Percentiles rank a stretch among this genome's conserved stretches.
phyloP scores from a whole-genome alignment of 139 green algal species.

The Picochlorum sp. region DNA sequence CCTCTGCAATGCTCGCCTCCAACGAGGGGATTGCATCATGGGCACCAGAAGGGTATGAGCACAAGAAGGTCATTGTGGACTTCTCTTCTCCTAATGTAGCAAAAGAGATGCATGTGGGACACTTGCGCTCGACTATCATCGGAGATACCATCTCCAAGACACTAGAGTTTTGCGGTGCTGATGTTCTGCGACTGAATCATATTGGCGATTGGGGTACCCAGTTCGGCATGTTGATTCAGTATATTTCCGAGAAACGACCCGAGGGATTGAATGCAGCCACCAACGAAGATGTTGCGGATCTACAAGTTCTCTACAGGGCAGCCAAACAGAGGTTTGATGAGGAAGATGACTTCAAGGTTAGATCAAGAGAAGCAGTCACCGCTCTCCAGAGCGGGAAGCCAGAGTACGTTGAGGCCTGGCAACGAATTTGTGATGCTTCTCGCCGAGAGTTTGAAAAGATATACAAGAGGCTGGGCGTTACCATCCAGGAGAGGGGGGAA shows the following conservation, averaged over 20 bases:
- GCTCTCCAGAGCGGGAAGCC: constrained; percentile 69
- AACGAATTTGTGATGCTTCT: constrained; percentile 82
- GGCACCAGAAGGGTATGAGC: constrained; percentile 25
- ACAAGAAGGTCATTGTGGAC: constrained; percentile 74
- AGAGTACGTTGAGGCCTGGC: constrained; percentile 65
- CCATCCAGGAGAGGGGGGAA: constrained; percentile 83
- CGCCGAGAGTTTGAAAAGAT: constrained; percentile 83
- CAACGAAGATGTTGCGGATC: constrained; percentile 65
- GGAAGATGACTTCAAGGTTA: constrained; percentile 93
- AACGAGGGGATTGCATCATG: constrained; percentile 25
- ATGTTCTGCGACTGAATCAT: constrained; percentile 93
- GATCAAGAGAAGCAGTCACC: constrained; percentile 77
- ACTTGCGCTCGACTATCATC: constrained; percentile 96
- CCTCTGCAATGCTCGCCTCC: constrained; percentile 32
- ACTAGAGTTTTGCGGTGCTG: constrained; percentile 79
- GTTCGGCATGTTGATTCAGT: constrained; percentile 98
- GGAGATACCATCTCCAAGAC: constrained; percentile 70
- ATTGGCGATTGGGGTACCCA: constrained; percentile 98
- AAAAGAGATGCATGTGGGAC: constrained; percentile 99
- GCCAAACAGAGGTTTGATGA: constrained; percentile 89
- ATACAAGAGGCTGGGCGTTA: constrained; percentile 77
- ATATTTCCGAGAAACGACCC: constrained; percentile 58
- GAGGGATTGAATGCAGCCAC: constrained; percentile 46
- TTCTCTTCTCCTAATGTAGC: constrained; percentile 97
- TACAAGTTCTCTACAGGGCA: constrained; percentile 54